phyloP scores from a whole-genome alignment of 345 rosid genomes.

The Eucalyptus sp. region DNA sequence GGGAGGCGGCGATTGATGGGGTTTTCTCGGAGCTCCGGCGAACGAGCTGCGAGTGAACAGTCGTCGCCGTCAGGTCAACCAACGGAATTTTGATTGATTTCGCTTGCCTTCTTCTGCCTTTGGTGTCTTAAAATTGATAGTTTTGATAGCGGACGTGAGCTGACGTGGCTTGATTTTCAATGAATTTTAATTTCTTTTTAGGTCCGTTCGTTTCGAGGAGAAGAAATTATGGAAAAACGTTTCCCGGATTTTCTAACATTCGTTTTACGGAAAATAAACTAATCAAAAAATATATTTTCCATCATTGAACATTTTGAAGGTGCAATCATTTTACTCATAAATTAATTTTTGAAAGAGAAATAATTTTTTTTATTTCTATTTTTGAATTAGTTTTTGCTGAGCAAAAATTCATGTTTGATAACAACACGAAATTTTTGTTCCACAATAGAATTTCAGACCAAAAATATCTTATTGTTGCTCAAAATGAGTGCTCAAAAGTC shows the following conservation, averaged over 20 bases:
- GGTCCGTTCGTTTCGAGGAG: too few relatives aligned
- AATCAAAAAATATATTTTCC: too few relatives aligned
- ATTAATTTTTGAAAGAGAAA: too few relatives aligned
- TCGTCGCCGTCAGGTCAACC: background rate
- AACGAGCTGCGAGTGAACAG: background rate
- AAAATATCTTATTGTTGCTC: rapidly evolving
- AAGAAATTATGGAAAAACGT: too few relatives aligned
- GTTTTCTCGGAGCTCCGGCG: background rate
- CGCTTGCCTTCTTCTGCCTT: background rate
- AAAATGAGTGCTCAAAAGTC: too few relatives aligned
- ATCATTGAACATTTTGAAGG: too few relatives aligned
- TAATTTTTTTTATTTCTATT: too few relatives aligned
- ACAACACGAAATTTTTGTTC: rapidly evolving
- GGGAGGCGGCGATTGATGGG: background rate
- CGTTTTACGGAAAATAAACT: too few relatives aligned
- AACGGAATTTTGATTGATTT: background rate
- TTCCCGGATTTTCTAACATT: too few relatives aligned
- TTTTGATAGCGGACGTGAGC: background rate
- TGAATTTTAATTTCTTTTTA: background rate
- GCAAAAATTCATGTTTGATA: too few relatives aligned
- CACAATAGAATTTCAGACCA: rapidly evolving
- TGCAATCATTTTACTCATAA: too few relatives aligned
- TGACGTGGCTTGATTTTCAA: background rate
- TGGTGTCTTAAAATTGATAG: background rate
- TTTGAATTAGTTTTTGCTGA: too few relatives aligned